These are phyloP conservation scores for Chaetomium strumarium DNA, from an alignment of 2,329 filamentous ascomycete genomes.

Conservation along the genomic window DNA sequence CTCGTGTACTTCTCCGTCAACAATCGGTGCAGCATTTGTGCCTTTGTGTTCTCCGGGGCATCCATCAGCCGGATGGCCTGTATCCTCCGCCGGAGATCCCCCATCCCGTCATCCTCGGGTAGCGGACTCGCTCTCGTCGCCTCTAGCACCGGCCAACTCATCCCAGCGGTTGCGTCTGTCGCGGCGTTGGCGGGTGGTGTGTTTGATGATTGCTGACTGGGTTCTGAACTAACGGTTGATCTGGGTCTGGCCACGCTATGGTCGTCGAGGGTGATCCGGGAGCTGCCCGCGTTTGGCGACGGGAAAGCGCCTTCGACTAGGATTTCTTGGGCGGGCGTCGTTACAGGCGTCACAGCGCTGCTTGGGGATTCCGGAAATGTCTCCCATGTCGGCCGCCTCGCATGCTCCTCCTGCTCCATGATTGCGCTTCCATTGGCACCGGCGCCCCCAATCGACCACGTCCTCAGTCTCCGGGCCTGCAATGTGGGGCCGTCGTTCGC, in stretches of 20 bases:
- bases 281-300: not conserved
- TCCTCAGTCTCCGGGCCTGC: conserved; percentile 17
- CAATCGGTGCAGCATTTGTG: conserved; percentile 62
- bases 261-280: not conserved
- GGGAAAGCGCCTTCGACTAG: not conserved
- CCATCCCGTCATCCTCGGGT: conserved; percentile 77
- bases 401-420: conserved; percentile 19
- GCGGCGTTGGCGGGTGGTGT: not conserved
- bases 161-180: not conserved
- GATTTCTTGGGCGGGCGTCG: not conserved
- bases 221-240: not conserved
- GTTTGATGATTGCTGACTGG: not conserved
- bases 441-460: conserved; percentile 15
- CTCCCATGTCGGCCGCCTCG: not conserved
- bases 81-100: conserved; percentile 59
- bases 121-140: conserved; percentile 30
- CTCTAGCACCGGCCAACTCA: conserved; percentile 2
- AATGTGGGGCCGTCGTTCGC: conserved; percentile 26
- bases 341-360: not conserved
- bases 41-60: conserved; percentile 58
- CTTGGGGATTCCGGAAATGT: not conserved
- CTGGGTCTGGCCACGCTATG: not conserved
- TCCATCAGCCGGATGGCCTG: conserved; percentile 59
- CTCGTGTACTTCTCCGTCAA: conserved; percentile 63
- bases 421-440: conserved; percentile 23